A percentile compares a stretch with the other conserved stretches of the same genome.
phyloP scores from a whole-genome alignment of 805 yeast species.

The Lipomyces oligophaga region DNA sequence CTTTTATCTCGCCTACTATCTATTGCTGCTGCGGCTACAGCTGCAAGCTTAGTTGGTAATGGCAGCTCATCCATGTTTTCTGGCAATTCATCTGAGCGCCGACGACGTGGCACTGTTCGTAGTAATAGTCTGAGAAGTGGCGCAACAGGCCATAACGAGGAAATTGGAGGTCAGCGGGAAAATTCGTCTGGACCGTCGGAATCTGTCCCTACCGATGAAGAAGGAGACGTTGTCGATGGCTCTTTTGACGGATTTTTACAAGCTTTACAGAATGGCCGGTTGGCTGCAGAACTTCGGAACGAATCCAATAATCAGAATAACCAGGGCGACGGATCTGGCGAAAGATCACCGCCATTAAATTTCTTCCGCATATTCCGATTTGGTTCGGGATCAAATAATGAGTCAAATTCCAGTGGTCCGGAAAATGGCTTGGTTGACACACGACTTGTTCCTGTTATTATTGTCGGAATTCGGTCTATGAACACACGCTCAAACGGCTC shows the following conservation, averaged over 20 bases:
- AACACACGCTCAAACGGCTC: constrained; percentile 8
- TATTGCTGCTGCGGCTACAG: constrained; percentile 47
- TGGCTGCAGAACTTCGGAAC: constrained; percentile 41
- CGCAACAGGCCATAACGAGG: background rate
- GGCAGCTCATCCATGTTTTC: constrained; percentile 27
- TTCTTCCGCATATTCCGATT: constrained; percentile 39
- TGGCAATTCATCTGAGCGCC: constrained; percentile 9
- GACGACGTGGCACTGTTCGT: background rate
- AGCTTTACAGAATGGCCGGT: constrained; percentile 42
- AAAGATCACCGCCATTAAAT: constrained; percentile 28
- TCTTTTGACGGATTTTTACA: constrained; percentile 46
- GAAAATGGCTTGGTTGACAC: background rate
- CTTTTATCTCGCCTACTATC: constrained; percentile 45
- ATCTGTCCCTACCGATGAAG: constrained; percentile 1
- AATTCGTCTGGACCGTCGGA: background rate
- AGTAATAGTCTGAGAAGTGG: no score
- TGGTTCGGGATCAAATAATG: constrained; percentile 29
- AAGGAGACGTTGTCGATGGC: constrained; percentile 36
- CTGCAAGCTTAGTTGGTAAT: constrained; percentile 40
- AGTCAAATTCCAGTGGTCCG: background rate
- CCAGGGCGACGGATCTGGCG: constrained; percentile 11
- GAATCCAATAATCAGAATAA: constrained; percentile 19
- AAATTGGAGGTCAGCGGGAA: no score
- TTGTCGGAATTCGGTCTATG: constrained; percentile 48
- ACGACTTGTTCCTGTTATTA: constrained; percentile 45